Conservation (phyloP, 306 rosid genomes). For the Heteromeles arbutifolia region DNA sequence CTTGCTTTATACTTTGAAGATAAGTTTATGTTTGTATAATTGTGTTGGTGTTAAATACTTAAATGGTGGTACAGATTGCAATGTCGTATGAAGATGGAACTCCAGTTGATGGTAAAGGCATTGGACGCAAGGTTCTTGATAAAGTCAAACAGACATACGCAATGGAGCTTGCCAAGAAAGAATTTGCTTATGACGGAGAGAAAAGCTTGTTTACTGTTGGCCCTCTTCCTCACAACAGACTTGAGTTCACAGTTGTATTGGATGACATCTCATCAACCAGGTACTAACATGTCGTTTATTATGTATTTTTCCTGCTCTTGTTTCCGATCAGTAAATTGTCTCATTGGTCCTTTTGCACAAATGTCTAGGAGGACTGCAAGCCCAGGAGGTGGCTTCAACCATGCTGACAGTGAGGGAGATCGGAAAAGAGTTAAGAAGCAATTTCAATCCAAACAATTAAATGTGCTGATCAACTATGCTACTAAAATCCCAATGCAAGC, state of each 20-base stretch:
- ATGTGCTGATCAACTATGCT: conserved; percentile 24
- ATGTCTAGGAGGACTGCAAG: background rate
- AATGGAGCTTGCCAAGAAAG: conserved; percentile 3
- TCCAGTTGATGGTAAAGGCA: conserved; percentile 20
- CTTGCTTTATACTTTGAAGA: background rate
- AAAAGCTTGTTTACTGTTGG: conserved; percentile 28
- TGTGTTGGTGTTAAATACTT: background rate
- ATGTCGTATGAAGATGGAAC: conserved; percentile 28
- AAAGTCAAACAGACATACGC: conserved; percentile 20
- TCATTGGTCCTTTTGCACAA: background rate
- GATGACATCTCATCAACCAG: conserved; percentile 27
- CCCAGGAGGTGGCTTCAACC: background rate
- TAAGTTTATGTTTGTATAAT: background rate
- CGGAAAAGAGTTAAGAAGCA: conserved; percentile 25
- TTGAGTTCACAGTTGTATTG: conserved; percentile 20
- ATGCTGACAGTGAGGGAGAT: conserved; percentile 2
- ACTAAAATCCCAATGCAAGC: conserved; percentile 30
- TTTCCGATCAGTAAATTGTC: background rate
- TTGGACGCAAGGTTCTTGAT: conserved; percentile 35
- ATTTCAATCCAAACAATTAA: conserved; percentile 21
- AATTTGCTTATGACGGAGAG: conserved; percentile 41
- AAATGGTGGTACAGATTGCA: conserved; percentile 21
- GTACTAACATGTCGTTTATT: background rate
- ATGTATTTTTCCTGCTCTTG: background rate
- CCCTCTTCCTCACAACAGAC: conserved; percentile 7